phyloP scores from a whole-genome alignment of 2,329 filamentous ascomycete species.

The Alternaria sp. region DNA sequence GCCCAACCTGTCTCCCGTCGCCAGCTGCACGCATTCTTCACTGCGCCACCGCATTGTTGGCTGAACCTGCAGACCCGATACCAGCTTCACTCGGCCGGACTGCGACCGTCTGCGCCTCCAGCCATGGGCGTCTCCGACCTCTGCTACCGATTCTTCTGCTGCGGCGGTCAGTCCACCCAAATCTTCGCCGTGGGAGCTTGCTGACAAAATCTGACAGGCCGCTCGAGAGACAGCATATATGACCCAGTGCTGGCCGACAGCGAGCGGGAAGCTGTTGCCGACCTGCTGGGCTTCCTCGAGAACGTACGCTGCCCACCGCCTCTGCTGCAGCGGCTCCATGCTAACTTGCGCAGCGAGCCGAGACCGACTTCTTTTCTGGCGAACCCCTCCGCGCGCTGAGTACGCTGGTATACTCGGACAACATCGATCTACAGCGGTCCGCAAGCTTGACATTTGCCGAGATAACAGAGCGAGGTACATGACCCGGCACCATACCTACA shows the following conservation, averaged over 20 bases:
- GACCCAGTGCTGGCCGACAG: constrained; percentile 82
- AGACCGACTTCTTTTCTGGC: constrained; percentile 98
- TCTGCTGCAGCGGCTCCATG: constrained; percentile 15
- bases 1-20: constrained; percentile 9
- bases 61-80: not conserved
- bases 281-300: constrained; percentile 93
- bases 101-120: constrained; percentile 31
- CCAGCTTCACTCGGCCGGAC: constrained; percentile 21
- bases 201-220: constrained; percentile 46
- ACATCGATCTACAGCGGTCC: constrained; percentile 96
- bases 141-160: constrained; percentile 45
- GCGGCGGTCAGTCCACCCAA: constrained; percentile 40
- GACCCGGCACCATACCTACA: constrained; percentile 1
- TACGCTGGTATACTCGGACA: constrained; percentile 97
- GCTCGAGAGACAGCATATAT: constrained; percentile 56
- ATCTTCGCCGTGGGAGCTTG: constrained; percentile 1
- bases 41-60: constrained; percentile 2
- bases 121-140: constrained; percentile 46
- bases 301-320: constrained; percentile 66
- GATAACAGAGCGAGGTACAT: constrained; percentile 92
- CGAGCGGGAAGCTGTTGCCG: constrained; percentile 95
- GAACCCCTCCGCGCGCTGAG: constrained; percentile 92
- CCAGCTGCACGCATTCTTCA: constrained; percentile 18
- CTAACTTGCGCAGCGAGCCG: constrained; percentile 72
- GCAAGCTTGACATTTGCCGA: constrained; percentile 98